Conservation (phyloP, 2,329 filamentous ascomycete species). For the Trichoderma sp. region DNA sequence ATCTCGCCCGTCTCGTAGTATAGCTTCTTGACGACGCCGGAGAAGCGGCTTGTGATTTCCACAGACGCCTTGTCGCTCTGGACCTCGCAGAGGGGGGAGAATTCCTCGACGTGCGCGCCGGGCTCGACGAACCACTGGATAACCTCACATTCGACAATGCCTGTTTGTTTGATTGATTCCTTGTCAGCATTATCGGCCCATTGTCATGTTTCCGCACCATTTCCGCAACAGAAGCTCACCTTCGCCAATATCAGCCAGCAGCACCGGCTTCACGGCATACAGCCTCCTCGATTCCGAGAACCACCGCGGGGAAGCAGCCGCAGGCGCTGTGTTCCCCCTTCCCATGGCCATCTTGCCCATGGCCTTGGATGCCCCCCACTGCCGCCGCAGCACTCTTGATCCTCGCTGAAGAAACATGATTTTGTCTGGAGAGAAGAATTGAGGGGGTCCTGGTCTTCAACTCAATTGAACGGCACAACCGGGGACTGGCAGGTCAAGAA, state of each 20-base stretch:
- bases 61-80: constrained; percentile 94
- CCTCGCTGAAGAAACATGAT: constrained; percentile 60
- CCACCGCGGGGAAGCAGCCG: constrained; percentile 45
- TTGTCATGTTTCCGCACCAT: background rate
- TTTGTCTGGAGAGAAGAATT: constrained; percentile 16
- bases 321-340: constrained; percentile 37
- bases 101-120: constrained; percentile 93
- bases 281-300: constrained; percentile 57
- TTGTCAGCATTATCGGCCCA: constrained; percentile 15
- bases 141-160: constrained; percentile 97
- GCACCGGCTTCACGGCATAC: constrained; percentile 73
- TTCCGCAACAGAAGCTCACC: constrained; percentile 51
- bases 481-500: background rate
- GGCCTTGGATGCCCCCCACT: constrained; percentile 54
- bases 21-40: constrained; percentile 93
- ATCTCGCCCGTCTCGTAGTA: constrained; percentile 96
- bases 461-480: constrained; percentile 16
- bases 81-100: constrained; percentile 96
- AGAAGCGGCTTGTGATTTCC: constrained; percentile 94
- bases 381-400: constrained; percentile 54
- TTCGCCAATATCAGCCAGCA: constrained; percentile 86
- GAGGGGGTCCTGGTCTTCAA: background rate
- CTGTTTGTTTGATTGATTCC: constrained; percentile 55
- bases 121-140: constrained; percentile 99
- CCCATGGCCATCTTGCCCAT: constrained; percentile 43